phyloP scores from a whole-genome alignment of 306 rosid species.

The Quercus dentata region DNA sequence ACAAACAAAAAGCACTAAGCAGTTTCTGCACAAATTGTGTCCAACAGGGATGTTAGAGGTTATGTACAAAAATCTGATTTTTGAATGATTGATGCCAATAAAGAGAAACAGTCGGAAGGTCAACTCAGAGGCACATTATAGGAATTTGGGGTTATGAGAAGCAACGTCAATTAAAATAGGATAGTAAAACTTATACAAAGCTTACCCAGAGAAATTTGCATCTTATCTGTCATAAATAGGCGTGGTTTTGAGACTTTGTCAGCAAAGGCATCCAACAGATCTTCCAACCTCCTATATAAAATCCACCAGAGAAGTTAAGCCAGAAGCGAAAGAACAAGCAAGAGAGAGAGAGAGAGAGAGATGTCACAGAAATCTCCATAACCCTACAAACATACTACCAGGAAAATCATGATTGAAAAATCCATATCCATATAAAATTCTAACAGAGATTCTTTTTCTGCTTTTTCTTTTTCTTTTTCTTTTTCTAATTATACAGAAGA shows the following conservation, averaged over 20 bases:
- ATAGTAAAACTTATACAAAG: conserved; percentile 5
- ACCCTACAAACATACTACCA: not conserved
- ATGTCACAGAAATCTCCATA: not conserved
- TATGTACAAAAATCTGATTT: not conserved
- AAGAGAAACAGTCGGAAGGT: not conserved
- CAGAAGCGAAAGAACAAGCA: not conserved
- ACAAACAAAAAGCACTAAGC: not conserved
- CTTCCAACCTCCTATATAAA: conserved; percentile 74
- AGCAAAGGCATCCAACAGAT: conserved; percentile 77
- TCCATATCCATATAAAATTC: not conserved
- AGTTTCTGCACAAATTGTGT: not conserved
- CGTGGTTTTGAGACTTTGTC: conserved; percentile 90
- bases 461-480: not conserved
- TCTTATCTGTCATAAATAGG: conserved; percentile 77
- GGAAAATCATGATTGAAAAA: not conserved
- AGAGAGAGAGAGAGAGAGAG: not conserved
- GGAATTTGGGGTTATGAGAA: conserved; percentile 4
- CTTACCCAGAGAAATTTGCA: conserved; percentile 92
- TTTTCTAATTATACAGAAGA: not conserved
- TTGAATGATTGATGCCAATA: not conserved
- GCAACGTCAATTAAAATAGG: not conserved
- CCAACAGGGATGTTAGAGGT: not conserved
- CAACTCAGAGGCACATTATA: not conserved
- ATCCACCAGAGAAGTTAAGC: conserved; percentile 14
- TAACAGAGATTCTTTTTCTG: not conserved